Conservation (phyloP, 306 rosid genomes). For the Quercus aquifolioides region DNA sequence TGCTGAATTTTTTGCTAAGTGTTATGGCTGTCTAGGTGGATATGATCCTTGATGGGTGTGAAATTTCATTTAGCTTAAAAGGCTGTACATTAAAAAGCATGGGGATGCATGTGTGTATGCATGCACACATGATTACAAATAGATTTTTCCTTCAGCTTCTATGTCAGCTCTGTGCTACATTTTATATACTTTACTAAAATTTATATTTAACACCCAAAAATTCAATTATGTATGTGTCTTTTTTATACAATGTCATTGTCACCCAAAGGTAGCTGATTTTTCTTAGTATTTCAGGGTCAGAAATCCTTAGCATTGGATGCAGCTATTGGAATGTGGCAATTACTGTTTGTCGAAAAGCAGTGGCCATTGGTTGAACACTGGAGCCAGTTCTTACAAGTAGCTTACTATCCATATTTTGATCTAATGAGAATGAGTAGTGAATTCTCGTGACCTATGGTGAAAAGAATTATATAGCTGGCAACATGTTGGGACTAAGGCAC, state of each 20-base stretch:
- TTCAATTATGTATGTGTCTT: too few species aligned
- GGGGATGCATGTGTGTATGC: too few species aligned
- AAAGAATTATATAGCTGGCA: neutral
- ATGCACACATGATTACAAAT: too few species aligned
- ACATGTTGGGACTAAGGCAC: neutral
- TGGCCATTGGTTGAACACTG: conserved; percentile 95
- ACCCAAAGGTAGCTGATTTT: neutral
- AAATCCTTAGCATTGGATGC: conserved; percentile 98
- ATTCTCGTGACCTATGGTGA: neutral
- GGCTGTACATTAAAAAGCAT: too few species aligned
- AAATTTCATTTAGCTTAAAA: too few species aligned
- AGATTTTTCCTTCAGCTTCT: too few species aligned
- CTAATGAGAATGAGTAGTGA: neutral
- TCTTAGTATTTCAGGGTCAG: conserved; percentile 71
- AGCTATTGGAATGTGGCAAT: conserved; percentile 99
- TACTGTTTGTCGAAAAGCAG: conserved; percentile 92
- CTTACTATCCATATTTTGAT: neutral
- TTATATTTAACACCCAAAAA: too few species aligned
- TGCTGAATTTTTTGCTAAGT: too few species aligned
- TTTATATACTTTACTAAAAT: too few species aligned
- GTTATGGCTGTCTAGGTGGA: too few species aligned
- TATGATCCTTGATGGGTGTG: too few species aligned
- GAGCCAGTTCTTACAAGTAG: conserved; percentile 97
- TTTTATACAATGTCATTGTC: neutral
- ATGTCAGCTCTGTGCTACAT: too few species aligned